Conservation (phyloP, 2,329 filamentous ascomycete species). For the Sporothrix curviconia region DNA sequence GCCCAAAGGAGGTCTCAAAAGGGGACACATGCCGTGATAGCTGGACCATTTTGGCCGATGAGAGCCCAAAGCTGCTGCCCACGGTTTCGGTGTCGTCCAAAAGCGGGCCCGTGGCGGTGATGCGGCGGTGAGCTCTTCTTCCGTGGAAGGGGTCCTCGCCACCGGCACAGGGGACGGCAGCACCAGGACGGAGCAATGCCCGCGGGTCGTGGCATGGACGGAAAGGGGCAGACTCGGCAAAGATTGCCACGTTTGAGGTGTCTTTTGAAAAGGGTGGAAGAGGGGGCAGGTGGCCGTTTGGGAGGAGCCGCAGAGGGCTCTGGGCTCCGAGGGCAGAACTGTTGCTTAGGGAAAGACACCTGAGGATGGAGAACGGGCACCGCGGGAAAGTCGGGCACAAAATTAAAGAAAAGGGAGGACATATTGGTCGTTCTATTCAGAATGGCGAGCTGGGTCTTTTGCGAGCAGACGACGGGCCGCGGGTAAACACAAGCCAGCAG, state of each 20-base stretch:
- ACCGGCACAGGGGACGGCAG: conserved; percentile 27
- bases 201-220: conserved; percentile 50
- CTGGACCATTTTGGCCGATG: conserved; percentile 52
- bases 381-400: not conserved
- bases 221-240: conserved; percentile 54
- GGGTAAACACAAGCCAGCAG: no score
- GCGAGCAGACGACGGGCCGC: conserved; percentile 27
- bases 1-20: no score
- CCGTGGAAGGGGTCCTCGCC: conserved; percentile 36
- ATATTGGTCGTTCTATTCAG: no score
- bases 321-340: conserved; percentile 46
- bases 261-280: conserved; percentile 55
- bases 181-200: conserved; percentile 34
- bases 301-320: conserved; percentile 42
- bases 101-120: not conserved
- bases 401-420: conserved; percentile 19
- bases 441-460: conserved; percentile 50
- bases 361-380: conserved; percentile 22
- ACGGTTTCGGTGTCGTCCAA: conserved; percentile 41
- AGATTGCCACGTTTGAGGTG: conserved; percentile 50
- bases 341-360: conserved; percentile 32
- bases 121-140: conserved; percentile 8
- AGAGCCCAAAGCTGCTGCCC: conserved; percentile 57
- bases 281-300: conserved; percentile 51
- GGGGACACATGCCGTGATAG: conserved; percentile 41